Base-by-base conservation (phyloP, 2,329 filamentous ascomycete genomes). In the Xylaria sp. region DNA sequence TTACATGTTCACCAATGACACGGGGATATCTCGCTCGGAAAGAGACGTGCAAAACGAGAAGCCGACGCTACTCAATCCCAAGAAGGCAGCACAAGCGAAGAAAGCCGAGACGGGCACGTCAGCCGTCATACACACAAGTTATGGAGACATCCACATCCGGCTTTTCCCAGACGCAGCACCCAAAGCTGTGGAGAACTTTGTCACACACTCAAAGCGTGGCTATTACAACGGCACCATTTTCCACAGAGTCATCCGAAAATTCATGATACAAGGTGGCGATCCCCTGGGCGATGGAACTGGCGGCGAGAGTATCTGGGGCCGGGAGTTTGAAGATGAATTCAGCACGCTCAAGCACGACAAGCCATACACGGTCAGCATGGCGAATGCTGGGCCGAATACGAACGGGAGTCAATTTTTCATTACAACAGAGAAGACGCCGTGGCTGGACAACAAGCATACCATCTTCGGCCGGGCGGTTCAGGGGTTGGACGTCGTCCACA, bases 161-260 rank as follows among this genome's bases (percentile, higher is more conserved):
- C 84, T 99, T 14, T 99, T 95, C 82, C 94, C 95, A 1, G 91
- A 95, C 64, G 92, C 92, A 2, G 94, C 95, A 9, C 95, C 96
- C 33, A 96, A 94, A 75, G 89, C 96, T 0, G 94, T 99, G 3
- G 95, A 99, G 78, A 99, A 99, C 77, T 99, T 99, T 75, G 92
- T 96, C 58, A 96, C 92, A 0, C 95, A 98, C 72, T 87, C 92
- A 2, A 90, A 89, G 72, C 90, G 89, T 61, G 92, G 92, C 1
- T 99, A 99, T 77, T 99, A 99, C 82, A 98, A 99, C 80, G 92
- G 92, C 78, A 94, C 94, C 35, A 94, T 97, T 70, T 99, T 99
- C 83, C 95, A 99, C 78, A 90, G 95, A 35, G 91, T 99, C 6
- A 99, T 99, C 70, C 88, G 91, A 64, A 97, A 97, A 74, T 99